These are phyloP conservation scores for Wickerhamomyces queroliae DNA, from an alignment of 805 yeast species.

Conservation along the genomic window DNA sequence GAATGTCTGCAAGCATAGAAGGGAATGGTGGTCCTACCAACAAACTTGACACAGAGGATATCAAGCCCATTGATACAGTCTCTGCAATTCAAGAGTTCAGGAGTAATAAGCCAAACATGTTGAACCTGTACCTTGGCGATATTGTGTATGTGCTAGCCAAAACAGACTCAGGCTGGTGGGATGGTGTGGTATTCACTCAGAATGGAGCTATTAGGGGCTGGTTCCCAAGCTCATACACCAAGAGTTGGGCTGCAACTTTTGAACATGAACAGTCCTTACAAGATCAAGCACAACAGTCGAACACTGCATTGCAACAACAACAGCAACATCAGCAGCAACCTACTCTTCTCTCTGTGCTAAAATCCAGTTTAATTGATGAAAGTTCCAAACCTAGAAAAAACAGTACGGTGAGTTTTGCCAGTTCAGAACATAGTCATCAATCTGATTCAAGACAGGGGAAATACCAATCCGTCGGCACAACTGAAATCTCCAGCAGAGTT, in stretches of 20 bases:
- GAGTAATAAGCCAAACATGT: constrained; percentile 43
- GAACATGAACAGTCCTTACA: not conserved
- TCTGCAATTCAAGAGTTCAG: constrained; percentile 52
- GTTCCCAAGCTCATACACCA: constrained; percentile 70
- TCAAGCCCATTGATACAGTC: constrained; percentile 46
- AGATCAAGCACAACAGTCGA: constrained; percentile 4
- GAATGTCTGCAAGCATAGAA: not conserved
- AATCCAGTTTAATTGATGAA: constrained; percentile 16
- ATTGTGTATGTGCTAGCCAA: constrained; percentile 64
- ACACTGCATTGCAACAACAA: constrained; percentile 21
- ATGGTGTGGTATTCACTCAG: constrained; percentile 46
- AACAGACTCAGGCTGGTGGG: constrained; percentile 80
- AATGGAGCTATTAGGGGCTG: constrained; percentile 57
- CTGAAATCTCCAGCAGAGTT: constrained; percentile 13
- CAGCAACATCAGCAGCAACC: constrained; percentile 18
- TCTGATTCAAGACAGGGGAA: constrained; percentile 25
- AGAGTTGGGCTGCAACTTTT: constrained; percentile 21
- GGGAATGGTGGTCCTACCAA: not conserved
- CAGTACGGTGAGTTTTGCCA: constrained; percentile 44
- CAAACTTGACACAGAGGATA: too few relatives aligned
- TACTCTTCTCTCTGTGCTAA: constrained; percentile 13
- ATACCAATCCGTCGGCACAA: constrained; percentile 3
- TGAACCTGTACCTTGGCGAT: constrained; percentile 59
- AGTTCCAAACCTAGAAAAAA: constrained; percentile 35
- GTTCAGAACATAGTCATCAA: constrained; percentile 18